Evolutionary conservation across 805 yeast genomes (phyloP).

Genomic region (Cyberlindnera samutprakarnensis): DNA sequence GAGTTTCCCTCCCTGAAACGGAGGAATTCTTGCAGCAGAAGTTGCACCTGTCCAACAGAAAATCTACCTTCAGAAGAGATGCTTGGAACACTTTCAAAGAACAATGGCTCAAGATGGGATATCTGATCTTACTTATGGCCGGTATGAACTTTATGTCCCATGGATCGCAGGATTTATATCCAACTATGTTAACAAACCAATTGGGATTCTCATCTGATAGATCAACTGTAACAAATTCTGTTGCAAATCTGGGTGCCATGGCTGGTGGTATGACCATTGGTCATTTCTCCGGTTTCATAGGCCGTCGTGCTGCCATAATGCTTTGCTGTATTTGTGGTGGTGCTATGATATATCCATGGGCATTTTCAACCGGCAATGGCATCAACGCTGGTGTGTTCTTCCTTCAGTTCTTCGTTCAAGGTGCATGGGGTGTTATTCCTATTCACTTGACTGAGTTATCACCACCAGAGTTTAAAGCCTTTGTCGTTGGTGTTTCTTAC

Average conservation of each 20-base stretch:
- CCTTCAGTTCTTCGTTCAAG: conserved; percentile 58
- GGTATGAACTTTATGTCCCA: conserved; percentile 59
- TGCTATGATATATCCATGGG: conserved; percentile 59
- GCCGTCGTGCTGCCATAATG: conserved; percentile 47
- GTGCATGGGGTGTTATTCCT: conserved; percentile 65
- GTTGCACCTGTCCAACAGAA: conserved; percentile 25
- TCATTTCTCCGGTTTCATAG: conserved; percentile 45
- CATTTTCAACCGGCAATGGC: conserved; percentile 37
- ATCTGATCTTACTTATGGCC: conserved; percentile 51
- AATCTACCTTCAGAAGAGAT: conserved; percentile 27
- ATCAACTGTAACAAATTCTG: conserved; percentile 48
- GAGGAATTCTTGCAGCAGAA: conserved; percentile 40
- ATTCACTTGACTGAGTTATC: conserved; percentile 54
- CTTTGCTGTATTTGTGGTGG: conserved; percentile 50
- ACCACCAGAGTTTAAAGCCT: conserved; percentile 55
- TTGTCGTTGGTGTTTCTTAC: conserved; percentile 56
- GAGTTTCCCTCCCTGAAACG: conserved; percentile 42
- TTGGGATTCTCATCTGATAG: conserved; percentile 33
- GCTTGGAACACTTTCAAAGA: conserved; percentile 28
- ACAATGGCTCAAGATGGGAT: conserved; percentile 54
- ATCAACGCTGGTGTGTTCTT: conserved; percentile 55
- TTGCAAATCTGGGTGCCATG: conserved; percentile 53
- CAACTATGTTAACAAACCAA: conserved; percentile 45
- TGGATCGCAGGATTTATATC: conserved; percentile 57
- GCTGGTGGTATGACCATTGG: conserved; percentile 50